Evolutionary conservation across 768 basidiomycete genomes (phyloP), one percentile per base, ranked within the genome.

Genomic region (Clitopilus passeckerianus): DNA sequence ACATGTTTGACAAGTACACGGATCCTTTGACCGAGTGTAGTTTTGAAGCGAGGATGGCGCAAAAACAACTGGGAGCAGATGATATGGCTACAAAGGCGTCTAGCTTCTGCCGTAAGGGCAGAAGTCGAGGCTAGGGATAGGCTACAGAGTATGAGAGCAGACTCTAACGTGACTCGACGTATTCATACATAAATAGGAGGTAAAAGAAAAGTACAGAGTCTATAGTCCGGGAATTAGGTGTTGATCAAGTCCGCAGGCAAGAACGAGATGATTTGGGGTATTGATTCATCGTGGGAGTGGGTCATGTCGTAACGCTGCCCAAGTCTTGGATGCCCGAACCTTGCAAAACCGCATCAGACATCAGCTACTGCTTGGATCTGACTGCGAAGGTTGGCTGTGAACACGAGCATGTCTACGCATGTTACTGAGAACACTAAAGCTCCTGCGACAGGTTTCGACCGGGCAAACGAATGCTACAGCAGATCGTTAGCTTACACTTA

Each of bases 381-480:
- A 20, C 22, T 50, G 46, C 9, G 46, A 50, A 16, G 46, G 46
- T 50, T 50, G 46, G 20, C 46, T 75, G 67, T 92, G 90, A 12
- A 89, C 86, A 58, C 90, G 86, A 60, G 90, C 85, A 70, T 93
- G 91, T 59, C 91, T 80, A 62, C 91, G 87, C 91, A 93, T 93
- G 75, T 93, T 93, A 72, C 89, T 91, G 68, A 91, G 84, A 54
- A 92, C 91, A 67, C 89, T 91, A 72, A 93, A 93, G 68, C 86
- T 85, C 46, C 90, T 86, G 6, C 87, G 87, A 73, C 91, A 93
- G 60, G 82, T 83, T 63, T 86, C 83, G 56, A 85, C 81, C 16
- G 90, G 86, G 69, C 91, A 93, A 46, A 80, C 75, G 72, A 89
- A 91, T 8, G 91, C 91, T 92, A 69, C 59, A 52, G 59, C 53